A percentile compares a stretch with the other conserved stretches of the same genome.
Conservation (phyloP, 129 eudicot species). For the Kitagawia praeruptora region DNA sequence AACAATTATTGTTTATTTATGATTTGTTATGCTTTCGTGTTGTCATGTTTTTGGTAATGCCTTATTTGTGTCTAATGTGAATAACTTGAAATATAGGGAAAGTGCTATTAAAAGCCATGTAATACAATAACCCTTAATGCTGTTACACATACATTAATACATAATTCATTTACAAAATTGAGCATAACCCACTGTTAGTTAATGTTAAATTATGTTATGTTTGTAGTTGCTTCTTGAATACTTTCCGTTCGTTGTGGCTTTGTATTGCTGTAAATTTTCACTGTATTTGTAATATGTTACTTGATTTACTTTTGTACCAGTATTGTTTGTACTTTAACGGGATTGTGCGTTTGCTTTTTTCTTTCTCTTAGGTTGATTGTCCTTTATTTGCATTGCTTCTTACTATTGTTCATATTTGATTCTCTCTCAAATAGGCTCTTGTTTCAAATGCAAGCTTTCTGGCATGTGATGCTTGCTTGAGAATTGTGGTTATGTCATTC, state of each 20-base stretch:
- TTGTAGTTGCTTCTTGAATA: background rate
- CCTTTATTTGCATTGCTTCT: conserved; percentile 32
- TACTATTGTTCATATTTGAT: conserved; percentile 21
- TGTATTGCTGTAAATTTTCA: background rate
- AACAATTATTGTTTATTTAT: background rate
- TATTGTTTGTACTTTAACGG: background rate
- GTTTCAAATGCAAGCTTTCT: conserved; percentile 24
- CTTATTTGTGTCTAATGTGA: background rate
- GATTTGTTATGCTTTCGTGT: background rate
- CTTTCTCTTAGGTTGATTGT: conserved; percentile 14
- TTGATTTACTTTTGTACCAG: background rate
- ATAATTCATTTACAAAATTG: background rate
- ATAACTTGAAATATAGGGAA: background rate
- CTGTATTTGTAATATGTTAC: background rate
- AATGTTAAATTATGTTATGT: background rate
- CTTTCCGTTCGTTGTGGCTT: background rate
- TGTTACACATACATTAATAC: background rate
- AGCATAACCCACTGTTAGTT: background rate
- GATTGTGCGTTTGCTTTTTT: background rate
- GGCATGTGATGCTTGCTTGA: conserved; percentile 27
- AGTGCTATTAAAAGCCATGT: background rate
- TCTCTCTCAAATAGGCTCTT: conserved; percentile 20
- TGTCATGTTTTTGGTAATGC: background rate
- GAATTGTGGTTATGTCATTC: conserved; percentile 9
- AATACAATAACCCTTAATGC: background rate